Evolutionary conservation across 1,284 basidiomycete genomes (phyloP).

Genomic region (Moesziomyces parantarcticus): DNA sequence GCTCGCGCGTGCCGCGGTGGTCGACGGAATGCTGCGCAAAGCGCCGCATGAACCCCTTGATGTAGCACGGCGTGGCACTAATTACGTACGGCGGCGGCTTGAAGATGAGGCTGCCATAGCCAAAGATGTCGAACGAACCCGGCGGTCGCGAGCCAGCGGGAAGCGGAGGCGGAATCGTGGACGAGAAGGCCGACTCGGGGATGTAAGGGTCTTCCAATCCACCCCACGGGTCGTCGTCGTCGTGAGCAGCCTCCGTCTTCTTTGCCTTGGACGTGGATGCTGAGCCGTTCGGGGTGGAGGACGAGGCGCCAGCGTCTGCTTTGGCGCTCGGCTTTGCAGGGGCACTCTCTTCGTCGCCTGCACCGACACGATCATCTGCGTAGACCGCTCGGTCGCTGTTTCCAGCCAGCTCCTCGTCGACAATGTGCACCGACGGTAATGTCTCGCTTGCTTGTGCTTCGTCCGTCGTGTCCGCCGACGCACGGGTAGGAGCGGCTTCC

Average conservation of each 20-base stretch:
- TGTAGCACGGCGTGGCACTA: slow-evolving; percentile 74
- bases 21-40: slow-evolving; percentile 89
- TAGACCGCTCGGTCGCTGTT: slow-evolving; percentile 10
- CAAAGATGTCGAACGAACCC: slow-evolving; percentile 64
- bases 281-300: neutral
- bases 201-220: slow-evolving; percentile 35
- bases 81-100: slow-evolving; percentile 66
- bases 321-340: slow-evolving; percentile 4
- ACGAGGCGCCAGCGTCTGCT: neutral
- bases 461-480: neutral
- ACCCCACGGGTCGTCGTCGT: slow-evolving; percentile 37
- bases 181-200: slow-evolving; percentile 34
- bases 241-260: neutral
- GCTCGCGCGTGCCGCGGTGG: slow-evolving; percentile 71
- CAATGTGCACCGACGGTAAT: slow-evolving; percentile 14
- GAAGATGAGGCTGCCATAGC: slow-evolving; percentile 66
- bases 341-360: slow-evolving; percentile 30
- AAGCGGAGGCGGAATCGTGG: slow-evolving; percentile 25
- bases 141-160: slow-evolving; percentile 35
- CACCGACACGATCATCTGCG: slow-evolving; percentile 13
- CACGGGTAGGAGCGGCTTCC: neutral
- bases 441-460: neutral
- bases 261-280: neutral
- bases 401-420: slow-evolving; percentile 18
- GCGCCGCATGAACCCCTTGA: slow-evolving; percentile 84